Evolutionary conservation across 768 basidiomycete species (phyloP), one percentile per base, ranked within the genome.

Genomic region (Trametes coccinea): DNA sequence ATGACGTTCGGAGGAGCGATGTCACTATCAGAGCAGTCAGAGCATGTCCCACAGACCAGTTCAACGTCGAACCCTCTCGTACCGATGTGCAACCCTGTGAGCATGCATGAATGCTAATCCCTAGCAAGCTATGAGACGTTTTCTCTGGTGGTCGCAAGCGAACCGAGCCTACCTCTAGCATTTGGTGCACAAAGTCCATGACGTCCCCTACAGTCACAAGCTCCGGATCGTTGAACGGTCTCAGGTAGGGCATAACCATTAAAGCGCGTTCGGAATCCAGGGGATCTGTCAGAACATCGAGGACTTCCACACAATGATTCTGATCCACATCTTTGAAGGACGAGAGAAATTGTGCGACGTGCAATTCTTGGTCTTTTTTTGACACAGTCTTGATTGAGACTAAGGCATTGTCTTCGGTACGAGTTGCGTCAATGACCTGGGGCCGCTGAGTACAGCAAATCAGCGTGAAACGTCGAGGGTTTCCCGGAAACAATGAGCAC

Each of bases 181-280:
- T 60, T 33, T 70, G 69, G 3, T n/a, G 4, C 3, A 67, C 56
- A 22, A 68, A 66, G 10, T 63, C 62, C 0, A 66, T 13, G 5
- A 63, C 62, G 11, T 70, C 69, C 4, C 68, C 71, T 10, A 71
- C 52, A 4, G 59, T 61, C 8, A 53, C 40, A 22, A 75, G 66
- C 5, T 52, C 60, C 0, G 74, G 74, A 22, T 71, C 51, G 51
- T 75, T 59, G 49, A 63, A 67, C 1, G 64, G 68, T 5, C 72
- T 63, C 11, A 75, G 53, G 16, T 64, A 66, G 4, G 73, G 62
- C 59, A 70, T 73, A 11, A 75, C 66, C 39, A 73, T 45, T 2
- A 67, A 50, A 0, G 50, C 53, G 5, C 3, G 53, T 7, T 17
- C 33, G 3, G 27, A n/a, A 5, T 64, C 56, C 3, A 57, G 52